Evolutionary conservation across 2,329 filamentous ascomycete species (phyloP).

Genomic region (Trichocomaceae sp.): DNA sequence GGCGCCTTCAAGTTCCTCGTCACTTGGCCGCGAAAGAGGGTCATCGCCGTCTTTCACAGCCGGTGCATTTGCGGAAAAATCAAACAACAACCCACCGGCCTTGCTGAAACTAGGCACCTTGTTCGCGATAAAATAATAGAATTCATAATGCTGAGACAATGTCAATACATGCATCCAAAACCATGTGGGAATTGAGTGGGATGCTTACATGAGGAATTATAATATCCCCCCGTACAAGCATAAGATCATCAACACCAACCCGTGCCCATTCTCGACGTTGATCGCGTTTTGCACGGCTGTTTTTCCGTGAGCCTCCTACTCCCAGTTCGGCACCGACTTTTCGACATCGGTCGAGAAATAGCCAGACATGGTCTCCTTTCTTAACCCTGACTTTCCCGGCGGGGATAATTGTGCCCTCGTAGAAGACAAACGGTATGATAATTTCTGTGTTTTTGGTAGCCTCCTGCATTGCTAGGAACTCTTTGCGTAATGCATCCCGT

Average conservation of each 20-base stretch:
- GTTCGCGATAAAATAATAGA: conserved; percentile 95
- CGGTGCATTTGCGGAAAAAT: conserved; percentile 54
- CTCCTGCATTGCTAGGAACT: conserved; percentile 78
- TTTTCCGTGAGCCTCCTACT: conserved; percentile 55
- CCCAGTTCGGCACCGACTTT: conserved; percentile 82
- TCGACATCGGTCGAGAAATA: conserved; percentile 84
- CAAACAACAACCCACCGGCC: conserved; percentile 70
- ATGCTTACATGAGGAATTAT: conserved; percentile 83
- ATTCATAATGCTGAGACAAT: conserved; percentile 74
- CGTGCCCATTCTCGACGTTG: conserved; percentile 79
- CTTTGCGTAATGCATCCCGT: conserved; percentile 65
- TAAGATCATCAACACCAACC: conserved; percentile 88
- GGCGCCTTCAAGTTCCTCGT: conserved; percentile 62
- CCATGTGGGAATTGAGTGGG: neutral
- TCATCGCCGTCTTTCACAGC: conserved; percentile 35
- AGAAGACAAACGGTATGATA: conserved; percentile 90
- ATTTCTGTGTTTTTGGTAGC: conserved; percentile 85
- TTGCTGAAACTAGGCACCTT: conserved; percentile 56
- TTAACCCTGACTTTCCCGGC: conserved; percentile 79
- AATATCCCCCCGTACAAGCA: conserved; percentile 82
- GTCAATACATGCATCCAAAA: conserved; percentile 2
- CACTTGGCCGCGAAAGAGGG: conserved; percentile 39
- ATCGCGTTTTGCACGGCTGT: conserved; percentile 45
- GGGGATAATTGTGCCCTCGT: conserved; percentile 85
- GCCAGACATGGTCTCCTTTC: conserved; percentile 89